Evolutionary conservation across 495 filamentous ascomycete species (phyloP), one percentile per base, ranked within the genome.

Genomic region (Halenospora varia): DNA sequence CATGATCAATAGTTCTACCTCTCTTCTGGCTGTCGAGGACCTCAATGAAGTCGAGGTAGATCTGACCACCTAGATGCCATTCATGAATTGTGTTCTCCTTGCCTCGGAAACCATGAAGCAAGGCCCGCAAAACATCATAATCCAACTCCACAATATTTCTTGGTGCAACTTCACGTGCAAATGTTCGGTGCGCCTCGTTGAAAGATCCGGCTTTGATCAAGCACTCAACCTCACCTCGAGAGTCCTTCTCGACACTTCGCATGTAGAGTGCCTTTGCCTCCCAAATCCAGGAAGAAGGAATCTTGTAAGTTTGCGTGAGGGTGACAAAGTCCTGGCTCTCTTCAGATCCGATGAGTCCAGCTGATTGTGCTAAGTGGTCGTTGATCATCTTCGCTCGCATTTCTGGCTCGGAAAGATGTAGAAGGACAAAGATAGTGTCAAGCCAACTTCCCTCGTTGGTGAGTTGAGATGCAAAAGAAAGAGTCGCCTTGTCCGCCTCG

Each of bases 211-310:
- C 93, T 50, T 82, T 81, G 57, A 97, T 79, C 2, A 96, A 81
- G 56, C 83, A 89, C 44, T 85, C 77, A 4, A 90, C 85, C 66
- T 96, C 88, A 45, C 78, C 76, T 18, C 71, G 73, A 19, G 85
- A 72, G 64, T 92, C 81, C 25, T 80, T 75, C 55, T 82, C 78
- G 48, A 77, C 81, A 56, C 84, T 77, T 40, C 90, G 84, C 57
- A 89, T 90, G 64, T 89, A 81, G 8, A 95, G 75, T 3, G 92
- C 94, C 73, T 91, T 91, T 24, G 93, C 89, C 53, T 90, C 83
- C 83, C 86, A 92, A 60, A 97, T 79, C 91, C 90, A 96, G 22
- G 74, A 63, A 35, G 76, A 77, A 2, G 91, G 88, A 50, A 97
- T 77, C 52, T 84, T 76, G 47, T 88, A 80, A 3, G 80, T 78